Percentiles rank a stretch among this genome's conserved stretches.
Evolutionary conservation across 2,329 filamentous ascomycete genomes (phyloP).

Genomic region (Penicillium brevicompactum): DNA sequence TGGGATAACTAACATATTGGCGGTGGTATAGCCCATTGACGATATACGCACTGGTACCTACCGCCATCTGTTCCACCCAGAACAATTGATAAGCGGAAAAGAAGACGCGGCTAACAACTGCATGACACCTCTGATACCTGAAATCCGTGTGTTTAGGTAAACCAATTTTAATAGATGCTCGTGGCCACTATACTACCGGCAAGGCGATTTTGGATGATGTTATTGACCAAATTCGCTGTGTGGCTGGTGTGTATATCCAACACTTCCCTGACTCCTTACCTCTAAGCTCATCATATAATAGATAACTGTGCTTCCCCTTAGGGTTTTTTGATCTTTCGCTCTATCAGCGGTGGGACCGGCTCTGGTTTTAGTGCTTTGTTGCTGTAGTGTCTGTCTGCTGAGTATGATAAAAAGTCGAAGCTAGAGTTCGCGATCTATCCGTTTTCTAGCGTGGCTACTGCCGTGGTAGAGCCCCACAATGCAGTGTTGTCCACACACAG

Average conservation of each 20-base stretch:
- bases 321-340: too few species aligned
- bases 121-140: conserved; percentile 33
- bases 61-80: conserved; percentile 66
- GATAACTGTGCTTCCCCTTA: conserved; percentile 68
- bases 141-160: background rate
- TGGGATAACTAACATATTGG: too few species aligned
- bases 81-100: conserved; percentile 67
- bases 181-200: conserved; percentile 69
- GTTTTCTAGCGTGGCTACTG: too few species aligned
- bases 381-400: too few species aligned
- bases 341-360: too few species aligned
- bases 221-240: conserved; percentile 65
- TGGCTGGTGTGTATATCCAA: conserved; percentile 53
- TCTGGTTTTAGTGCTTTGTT: too few species aligned
- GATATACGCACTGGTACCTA: conserved; percentile 67
- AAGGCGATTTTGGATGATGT: conserved; percentile 67
- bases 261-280: conserved; percentile 6
- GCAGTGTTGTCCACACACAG: too few species aligned
- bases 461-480: too few species aligned
- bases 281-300: conserved; percentile 32
- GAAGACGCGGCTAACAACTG: conserved; percentile 71
- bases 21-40: conserved; percentile 57
- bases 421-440: too few species aligned
- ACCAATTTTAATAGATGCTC: conserved; percentile 54
- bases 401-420: too few species aligned